Evolutionary conservation across 495 filamentous ascomycete genomes (phyloP).

Genomic region (Amniculicola lignicola): DNA sequence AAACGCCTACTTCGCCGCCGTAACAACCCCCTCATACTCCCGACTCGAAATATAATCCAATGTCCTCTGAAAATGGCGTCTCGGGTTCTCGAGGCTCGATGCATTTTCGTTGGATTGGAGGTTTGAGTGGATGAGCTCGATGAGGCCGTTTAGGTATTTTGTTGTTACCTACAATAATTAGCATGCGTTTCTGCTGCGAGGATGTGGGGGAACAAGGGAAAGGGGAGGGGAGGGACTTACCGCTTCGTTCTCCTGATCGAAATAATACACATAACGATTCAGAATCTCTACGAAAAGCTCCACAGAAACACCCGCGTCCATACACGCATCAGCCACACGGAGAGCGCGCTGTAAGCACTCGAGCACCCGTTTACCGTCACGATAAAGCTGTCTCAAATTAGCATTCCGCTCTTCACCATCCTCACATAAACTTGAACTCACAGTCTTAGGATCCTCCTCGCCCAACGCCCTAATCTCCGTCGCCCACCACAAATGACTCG

Average conservation of each 20-base stretch:
- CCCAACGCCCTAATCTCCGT: slow-evolving; percentile 77
- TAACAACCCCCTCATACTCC: slow-evolving; percentile 88
- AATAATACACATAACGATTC: slow-evolving; percentile 98
- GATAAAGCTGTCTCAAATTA: slow-evolving; percentile 69
- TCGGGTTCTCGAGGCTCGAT: slow-evolving; percentile 75
- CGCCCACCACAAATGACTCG: slow-evolving; percentile 97
- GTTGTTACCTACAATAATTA: slow-evolving; percentile 68
- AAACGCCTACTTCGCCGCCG: slow-evolving; percentile 66
- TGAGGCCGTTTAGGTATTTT: slow-evolving; percentile 96
- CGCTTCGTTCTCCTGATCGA: slow-evolving; percentile 97
- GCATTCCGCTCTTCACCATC: slow-evolving; percentile 14
- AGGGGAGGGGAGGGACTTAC: slow-evolving; percentile 57
- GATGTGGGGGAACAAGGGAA: too few species aligned
- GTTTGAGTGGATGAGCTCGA: slow-evolving; percentile 97
- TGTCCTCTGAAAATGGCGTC: slow-evolving; percentile 88
- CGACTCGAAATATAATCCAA: slow-evolving; percentile 87
- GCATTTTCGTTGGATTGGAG: slow-evolving; percentile 81
- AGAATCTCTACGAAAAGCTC: slow-evolving; percentile 98
- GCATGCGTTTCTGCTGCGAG: background rate
- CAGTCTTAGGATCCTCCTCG: slow-evolving; percentile 79
- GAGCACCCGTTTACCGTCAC: slow-evolving; percentile 92
- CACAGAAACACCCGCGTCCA: slow-evolving; percentile 97
- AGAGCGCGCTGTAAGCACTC: slow-evolving; percentile 95
- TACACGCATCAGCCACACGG: slow-evolving; percentile 94
- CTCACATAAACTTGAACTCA: slow-evolving; percentile 47